Conservation (phyloP, 768 basidiomycete genomes). For the Phaffia australis region DNA sequence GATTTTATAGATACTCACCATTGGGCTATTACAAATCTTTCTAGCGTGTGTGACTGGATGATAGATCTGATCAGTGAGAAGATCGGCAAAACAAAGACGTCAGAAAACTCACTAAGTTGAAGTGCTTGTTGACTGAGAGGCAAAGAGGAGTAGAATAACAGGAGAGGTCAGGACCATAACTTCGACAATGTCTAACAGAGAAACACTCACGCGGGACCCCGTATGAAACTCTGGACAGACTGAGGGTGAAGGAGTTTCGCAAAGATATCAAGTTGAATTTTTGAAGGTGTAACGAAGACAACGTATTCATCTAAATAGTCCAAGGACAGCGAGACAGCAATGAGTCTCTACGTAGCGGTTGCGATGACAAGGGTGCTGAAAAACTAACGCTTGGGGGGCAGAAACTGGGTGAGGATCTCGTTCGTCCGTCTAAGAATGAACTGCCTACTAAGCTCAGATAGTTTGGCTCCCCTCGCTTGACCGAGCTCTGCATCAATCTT, state of each 20-base stretch:
- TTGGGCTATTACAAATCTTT: constrained; percentile 88
- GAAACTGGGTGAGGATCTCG: constrained; percentile 62
- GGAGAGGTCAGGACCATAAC: not conserved
- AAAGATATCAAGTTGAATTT: constrained; percentile 71
- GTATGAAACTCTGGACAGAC: constrained; percentile 56
- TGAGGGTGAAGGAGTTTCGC: constrained; percentile 60
- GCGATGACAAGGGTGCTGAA: not conserved
- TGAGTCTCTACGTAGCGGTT: constrained; percentile 4
- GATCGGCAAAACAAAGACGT: not conserved
- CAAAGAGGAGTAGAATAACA: constrained; percentile 54
- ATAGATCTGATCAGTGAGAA: not conserved
- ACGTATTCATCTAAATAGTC: constrained; percentile 73
- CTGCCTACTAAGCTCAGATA: constrained; percentile 61
- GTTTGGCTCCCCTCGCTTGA: constrained; percentile 63
- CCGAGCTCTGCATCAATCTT: constrained; percentile 65
- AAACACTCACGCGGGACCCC: constrained; percentile 56
- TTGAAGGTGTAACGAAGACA: constrained; percentile 84
- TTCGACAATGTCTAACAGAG: not conserved
- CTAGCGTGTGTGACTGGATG: constrained; percentile 53
- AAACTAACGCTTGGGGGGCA: constrained; percentile 79
- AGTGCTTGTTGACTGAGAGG: not conserved
- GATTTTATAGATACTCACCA: constrained; percentile 45
- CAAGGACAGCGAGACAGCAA: not conserved
- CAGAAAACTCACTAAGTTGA: constrained; percentile 3
- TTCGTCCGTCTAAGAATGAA: constrained; percentile 88